phyloP scores from a whole-genome alignment of 768 basidiomycete species.

The Mycena amicta region DNA sequence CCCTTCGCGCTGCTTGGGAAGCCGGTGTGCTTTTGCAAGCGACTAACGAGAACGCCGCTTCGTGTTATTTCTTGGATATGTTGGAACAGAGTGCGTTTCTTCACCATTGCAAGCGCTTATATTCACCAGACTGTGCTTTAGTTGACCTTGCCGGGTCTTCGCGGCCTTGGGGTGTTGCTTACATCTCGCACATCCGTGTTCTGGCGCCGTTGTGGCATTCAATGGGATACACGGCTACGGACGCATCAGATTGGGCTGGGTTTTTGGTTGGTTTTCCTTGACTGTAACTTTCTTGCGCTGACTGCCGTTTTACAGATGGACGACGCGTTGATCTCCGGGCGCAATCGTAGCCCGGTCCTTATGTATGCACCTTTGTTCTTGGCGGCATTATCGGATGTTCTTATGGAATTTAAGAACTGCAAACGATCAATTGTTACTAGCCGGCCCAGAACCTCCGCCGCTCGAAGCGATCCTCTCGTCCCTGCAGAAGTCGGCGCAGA shows the following conservation, averaged over 20 bases:
- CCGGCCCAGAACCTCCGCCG: neutral
- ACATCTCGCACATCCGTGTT: conserved; percentile 9
- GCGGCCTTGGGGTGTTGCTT: conserved; percentile 12
- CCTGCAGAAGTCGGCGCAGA: neutral
- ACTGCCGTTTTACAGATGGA: neutral
- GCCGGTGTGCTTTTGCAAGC: neutral
- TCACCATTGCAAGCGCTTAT: neutral
- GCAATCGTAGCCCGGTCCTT: conserved; percentile 2
- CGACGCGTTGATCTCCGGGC: neutral
- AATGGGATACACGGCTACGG: neutral
- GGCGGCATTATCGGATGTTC: too few species aligned
- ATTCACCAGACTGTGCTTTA: neutral
- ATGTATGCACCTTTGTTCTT: neutral
- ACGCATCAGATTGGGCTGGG: neutral
- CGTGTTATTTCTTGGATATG: conserved; percentile 1
- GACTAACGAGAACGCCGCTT: neutral
- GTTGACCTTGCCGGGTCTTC: neutral
- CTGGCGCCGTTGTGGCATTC: conserved; percentile 3
- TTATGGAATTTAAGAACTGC: neutral
- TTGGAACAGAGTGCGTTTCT: neutral
- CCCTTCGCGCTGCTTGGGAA: neutral
- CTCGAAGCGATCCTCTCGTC: neutral
- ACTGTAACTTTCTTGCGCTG: too few species aligned
- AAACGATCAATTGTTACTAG: conserved; percentile 5
- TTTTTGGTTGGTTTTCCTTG: neutral